A percentile compares a stretch with the other conserved stretches of the same genome.
phyloP scores from a whole-genome alignment of 768 basidiomycete species.

The Mycena vitilis region DNA sequence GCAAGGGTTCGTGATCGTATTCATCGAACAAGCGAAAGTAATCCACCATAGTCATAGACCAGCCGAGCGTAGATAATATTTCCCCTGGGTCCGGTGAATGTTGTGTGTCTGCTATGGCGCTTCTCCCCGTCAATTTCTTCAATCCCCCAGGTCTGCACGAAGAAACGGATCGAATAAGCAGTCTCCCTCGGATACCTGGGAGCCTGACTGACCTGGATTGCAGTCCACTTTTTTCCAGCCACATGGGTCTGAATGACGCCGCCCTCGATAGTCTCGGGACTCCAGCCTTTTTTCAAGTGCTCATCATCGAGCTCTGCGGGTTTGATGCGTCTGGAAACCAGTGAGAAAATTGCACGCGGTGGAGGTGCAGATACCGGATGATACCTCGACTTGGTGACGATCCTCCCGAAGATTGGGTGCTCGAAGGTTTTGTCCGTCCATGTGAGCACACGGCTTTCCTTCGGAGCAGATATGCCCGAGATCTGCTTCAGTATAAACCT shows the following conservation, averaged over 20 bases:
- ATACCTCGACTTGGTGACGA: conserved; percentile 39
- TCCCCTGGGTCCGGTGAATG: conserved; percentile 22
- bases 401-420: conserved; percentile 55
- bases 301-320: conserved; percentile 10
- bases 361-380: neutral
- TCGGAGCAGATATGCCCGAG: conserved; percentile 38
- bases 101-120: conserved; percentile 14
- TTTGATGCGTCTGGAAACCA: conserved; percentile 2
- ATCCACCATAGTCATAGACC: conserved; percentile 23
- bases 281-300: conserved; percentile 19
- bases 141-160: conserved; percentile 38
- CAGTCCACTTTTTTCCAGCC: conserved; percentile 46
- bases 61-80: conserved; percentile 13
- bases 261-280: neutral
- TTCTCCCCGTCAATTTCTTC: conserved; percentile 26
- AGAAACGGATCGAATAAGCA: neutral
- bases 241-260: conserved; percentile 45
- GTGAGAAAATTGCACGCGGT: neutral
- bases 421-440: conserved; percentile 47
- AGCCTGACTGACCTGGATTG: neutral
- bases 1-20: too few relatives aligned
- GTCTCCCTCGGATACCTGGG: conserved; percentile 14
- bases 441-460: conserved; percentile 48
- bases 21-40: neutral
- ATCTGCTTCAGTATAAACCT: neutral